Conservation (phyloP, 257 asterid genomes). For the Salvia miltiorrhiza region DNA sequence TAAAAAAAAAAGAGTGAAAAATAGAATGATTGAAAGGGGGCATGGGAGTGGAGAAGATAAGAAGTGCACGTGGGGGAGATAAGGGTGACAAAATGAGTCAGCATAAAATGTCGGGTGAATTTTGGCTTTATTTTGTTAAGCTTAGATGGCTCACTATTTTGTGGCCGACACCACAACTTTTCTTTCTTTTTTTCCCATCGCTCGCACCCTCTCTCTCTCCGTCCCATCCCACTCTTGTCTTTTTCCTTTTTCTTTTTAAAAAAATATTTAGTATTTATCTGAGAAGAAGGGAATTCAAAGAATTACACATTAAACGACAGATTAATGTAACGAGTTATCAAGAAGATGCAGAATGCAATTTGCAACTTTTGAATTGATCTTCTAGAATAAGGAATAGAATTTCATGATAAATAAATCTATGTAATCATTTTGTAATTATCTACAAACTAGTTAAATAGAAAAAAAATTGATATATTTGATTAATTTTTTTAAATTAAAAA, state of each 20-base stretch:
- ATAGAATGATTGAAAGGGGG: slow-evolving; percentile 1
- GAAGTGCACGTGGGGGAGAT: slow-evolving; percentile 42
- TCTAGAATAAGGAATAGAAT: background rate
- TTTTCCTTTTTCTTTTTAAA: background rate
- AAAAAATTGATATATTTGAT: too few species aligned
- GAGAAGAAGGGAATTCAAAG: too few species aligned
- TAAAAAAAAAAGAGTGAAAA: background rate
- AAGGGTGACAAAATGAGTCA: slow-evolving; percentile 38
- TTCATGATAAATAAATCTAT: too few species aligned
- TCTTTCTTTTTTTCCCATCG: background rate
- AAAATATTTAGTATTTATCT: background rate
- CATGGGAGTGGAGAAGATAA: slow-evolving; percentile 19
- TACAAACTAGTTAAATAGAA: too few species aligned
- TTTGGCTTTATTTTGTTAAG: slow-evolving; percentile 1
- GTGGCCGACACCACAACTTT: slow-evolving; percentile 57
- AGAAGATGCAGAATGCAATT: background rate
- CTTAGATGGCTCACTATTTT: slow-evolving; percentile 4
- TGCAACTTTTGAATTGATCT: background rate
- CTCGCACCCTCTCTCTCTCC: slow-evolving; percentile 17
- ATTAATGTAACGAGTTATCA: background rate
- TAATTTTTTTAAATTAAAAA: too few species aligned
- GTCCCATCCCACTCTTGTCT: background rate
- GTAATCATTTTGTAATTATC: too few species aligned
- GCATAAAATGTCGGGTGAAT: slow-evolving; percentile 24
- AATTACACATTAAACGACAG: background rate